phyloP scores from a whole-genome alignment of 2,329 filamentous ascomycete genomes.

The Trichoderma afroharzianum region DNA sequence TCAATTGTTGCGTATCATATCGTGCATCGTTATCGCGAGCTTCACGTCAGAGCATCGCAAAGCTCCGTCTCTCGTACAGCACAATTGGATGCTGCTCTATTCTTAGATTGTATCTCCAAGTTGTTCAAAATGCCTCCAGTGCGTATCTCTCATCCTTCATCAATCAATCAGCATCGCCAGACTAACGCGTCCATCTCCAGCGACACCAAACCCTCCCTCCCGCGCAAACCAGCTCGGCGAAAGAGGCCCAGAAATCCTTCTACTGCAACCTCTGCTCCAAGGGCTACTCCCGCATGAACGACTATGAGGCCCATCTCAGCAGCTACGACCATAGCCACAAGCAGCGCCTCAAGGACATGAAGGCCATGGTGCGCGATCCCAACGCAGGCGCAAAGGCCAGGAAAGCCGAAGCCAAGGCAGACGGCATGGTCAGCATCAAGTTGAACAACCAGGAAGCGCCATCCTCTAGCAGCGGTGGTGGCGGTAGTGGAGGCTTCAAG shows the following conservation, averaged over 20 bases:
- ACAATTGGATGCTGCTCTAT: background rate
- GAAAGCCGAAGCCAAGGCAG: slow-evolving; percentile 67
- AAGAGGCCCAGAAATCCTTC: slow-evolving; percentile 75
- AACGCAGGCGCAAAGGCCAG: slow-evolving; percentile 61
- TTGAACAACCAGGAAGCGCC: slow-evolving; percentile 38
- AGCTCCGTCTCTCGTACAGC: background rate
- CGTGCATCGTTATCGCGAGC: background rate
- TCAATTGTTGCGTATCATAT: background rate
- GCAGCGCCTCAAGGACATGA: slow-evolving; percentile 85
- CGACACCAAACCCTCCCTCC: slow-evolving; percentile 56
- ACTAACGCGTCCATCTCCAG: slow-evolving; percentile 30
- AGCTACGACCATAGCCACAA: slow-evolving; percentile 96
- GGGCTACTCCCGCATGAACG: slow-evolving; percentile 91
- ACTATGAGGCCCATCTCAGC: slow-evolving; percentile 90
- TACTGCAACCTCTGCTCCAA: slow-evolving; percentile 88
- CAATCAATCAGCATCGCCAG: slow-evolving; percentile 37
- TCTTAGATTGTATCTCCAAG: background rate
- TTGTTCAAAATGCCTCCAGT: slow-evolving; percentile 52
- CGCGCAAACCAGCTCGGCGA: slow-evolving; percentile 60
- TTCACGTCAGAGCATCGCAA: background rate
- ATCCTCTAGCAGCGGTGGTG: slow-evolving; percentile 35
- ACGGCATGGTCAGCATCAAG: slow-evolving; percentile 67
- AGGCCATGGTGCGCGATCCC: slow-evolving; percentile 73
- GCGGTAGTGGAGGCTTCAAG: slow-evolving; percentile 71
- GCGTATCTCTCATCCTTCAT: slow-evolving; percentile 31